Conservation (phyloP, 257 asterid species). For the Plantago elongata region DNA sequence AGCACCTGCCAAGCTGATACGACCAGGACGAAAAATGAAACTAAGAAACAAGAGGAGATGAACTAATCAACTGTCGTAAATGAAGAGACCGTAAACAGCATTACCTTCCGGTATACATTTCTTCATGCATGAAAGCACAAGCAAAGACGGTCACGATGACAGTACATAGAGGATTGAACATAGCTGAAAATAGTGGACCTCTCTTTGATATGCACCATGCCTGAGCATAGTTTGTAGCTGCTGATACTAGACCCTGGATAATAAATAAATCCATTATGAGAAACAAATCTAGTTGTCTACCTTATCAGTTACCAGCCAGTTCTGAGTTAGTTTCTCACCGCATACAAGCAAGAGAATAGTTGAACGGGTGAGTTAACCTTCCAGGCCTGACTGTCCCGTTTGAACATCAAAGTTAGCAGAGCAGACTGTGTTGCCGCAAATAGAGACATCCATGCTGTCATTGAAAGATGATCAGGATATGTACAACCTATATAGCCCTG, state of each 20-base stretch:
- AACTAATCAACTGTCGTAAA: background rate
- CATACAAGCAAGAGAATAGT: constrained; percentile 26
- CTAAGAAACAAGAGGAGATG: background rate
- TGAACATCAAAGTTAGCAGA: constrained; percentile 20
- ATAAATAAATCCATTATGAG: constrained; percentile 18
- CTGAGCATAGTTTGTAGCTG: constrained; percentile 47
- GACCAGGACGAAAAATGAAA: background rate
- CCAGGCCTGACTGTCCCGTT: constrained; percentile 24
- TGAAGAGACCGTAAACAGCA: background rate
- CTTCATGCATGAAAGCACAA: constrained; percentile 46
- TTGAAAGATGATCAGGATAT: constrained; percentile 31
- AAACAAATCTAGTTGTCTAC: too few species aligned
- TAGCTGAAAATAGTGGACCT: constrained; percentile 54
- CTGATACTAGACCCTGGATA: constrained; percentile 19
- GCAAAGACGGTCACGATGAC: constrained; percentile 47
- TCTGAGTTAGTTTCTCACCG: constrained; percentile 20
- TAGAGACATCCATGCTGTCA: constrained; percentile 44
- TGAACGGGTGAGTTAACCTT: constrained; percentile 27
- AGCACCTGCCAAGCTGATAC: constrained; percentile 51
- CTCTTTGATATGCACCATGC: constrained; percentile 45
- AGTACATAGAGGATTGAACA: constrained; percentile 60
- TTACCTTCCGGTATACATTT: constrained; percentile 69
- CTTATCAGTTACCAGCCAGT: too few species aligned
- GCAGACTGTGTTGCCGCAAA: constrained; percentile 32
- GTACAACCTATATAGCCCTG: constrained; percentile 22